Percentiles rank a stretch among this genome's conserved stretches.
These are phyloP conservation scores for Hyaloscypha variabilis DNA, from an alignment of 495 filamentous ascomycete species.

Conservation along the genomic window DNA sequence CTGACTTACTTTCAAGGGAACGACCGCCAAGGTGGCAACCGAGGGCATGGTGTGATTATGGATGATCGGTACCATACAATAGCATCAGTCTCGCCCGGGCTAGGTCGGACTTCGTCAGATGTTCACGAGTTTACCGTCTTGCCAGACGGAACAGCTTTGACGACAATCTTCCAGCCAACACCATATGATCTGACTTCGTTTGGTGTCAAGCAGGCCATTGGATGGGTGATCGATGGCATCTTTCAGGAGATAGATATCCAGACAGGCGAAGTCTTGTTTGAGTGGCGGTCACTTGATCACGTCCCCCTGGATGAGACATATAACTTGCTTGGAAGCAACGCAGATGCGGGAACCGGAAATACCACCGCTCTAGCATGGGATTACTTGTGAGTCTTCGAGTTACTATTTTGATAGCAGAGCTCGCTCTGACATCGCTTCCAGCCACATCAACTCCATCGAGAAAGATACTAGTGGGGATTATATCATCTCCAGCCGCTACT, in stretches of 20 bases:
- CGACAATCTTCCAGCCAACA: constrained; percentile 49
- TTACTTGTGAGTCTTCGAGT: no score
- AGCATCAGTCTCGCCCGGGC: neutral
- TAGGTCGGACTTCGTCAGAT: constrained; percentile 16
- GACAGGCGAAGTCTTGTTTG: constrained; percentile 42
- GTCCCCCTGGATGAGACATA: constrained; percentile 20
- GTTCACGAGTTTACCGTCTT: constrained; percentile 51
- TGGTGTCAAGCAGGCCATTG: constrained; percentile 38
- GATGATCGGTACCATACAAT: no score
- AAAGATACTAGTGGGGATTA: constrained; percentile 39
- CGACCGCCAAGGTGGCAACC: no score
- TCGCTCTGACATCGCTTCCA: no score
- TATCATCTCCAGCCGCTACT: constrained; percentile 7
- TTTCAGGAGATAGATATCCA: constrained; percentile 53
- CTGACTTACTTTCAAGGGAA: no score
- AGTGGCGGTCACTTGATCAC: constrained; percentile 44
- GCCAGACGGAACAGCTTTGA: constrained; percentile 50
- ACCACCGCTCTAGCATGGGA: no score
- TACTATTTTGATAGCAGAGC: no score
- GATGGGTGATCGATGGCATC: constrained; percentile 51
- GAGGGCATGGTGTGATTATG: neutral
- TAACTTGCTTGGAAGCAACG: constrained; percentile 20
- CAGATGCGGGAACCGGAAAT: constrained; percentile 15
- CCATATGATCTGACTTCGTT: constrained; percentile 42
- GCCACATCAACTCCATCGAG: constrained; percentile 43